Base-by-base conservation (phyloP, 1,284 basidiomycete species). In the Peniophora sp. region DNA sequence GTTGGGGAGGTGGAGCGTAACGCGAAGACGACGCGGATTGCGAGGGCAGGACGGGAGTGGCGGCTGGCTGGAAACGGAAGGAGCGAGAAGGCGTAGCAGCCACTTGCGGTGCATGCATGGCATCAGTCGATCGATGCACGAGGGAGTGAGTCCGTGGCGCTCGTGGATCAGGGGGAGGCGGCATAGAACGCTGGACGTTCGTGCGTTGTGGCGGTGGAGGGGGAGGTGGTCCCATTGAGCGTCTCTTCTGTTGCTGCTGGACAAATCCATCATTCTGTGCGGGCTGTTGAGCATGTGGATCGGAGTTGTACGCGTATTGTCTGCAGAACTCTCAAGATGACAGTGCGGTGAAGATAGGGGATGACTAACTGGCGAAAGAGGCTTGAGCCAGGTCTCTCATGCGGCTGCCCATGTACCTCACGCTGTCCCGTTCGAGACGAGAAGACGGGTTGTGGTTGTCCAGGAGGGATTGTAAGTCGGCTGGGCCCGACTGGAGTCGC, bases 381-480 rank as follows among this genome's bases (percentile, higher is more conserved):
- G 58, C 72, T 73, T 6, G 75, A 76, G 15, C 72, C 69, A 20
- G 76, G 76, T 55, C 69, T 64, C 36, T 69, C 60, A 15, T 32
- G 37, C 27, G 34, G 50, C 11, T 37, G 22, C 11, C 39, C 47
- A 12, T 45, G 23, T 17, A 45, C 14, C 17, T 52, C 27, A 9
- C 23, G 12, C 8, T 45, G 18, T 20, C 50, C 48, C 60, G 64
- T 12, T 48, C 64, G 66, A 41, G 66, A 63, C 11, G 68, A 64
- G 49, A 81, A 68, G 41, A 64, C 67, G 12, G 78, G 76, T 47
- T 63, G 64, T 24, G 73, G 70, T 56, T 79, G 79, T 44, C 72
- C 71, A 15, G 70, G 75, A 18, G 78, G 77, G 34, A 84, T 68
- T 1, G 82, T 85, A 41, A 86, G 68, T 59, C 85, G 67, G 54